These are phyloP conservation scores for Globisporangium megalacanthum DNA, from an alignment of 352 stramenopile species.

Conservation along the genomic window DNA sequence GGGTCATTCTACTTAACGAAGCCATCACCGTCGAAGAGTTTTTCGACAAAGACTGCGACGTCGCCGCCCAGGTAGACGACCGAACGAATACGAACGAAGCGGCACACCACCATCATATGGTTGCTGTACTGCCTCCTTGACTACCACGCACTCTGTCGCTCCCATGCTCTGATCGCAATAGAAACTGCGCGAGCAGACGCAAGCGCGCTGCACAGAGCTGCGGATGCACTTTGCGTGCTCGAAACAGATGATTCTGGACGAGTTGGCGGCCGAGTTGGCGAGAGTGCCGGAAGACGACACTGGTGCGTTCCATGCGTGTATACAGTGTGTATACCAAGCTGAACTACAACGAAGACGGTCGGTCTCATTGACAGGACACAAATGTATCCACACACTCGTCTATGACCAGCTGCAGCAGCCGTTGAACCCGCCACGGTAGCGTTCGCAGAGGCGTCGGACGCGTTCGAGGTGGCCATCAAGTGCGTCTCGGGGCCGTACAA, in stretches of 20 bases:
- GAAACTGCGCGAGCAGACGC: conserved; percentile 58
- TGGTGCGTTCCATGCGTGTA: background rate
- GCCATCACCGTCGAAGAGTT: conserved; percentile 18
- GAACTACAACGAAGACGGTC: background rate
- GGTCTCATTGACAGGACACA: background rate
- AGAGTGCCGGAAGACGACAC: conserved; percentile 29
- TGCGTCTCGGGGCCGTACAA: conserved; percentile 54
- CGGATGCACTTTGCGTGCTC: conserved; percentile 41
- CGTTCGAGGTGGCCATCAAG: conserved; percentile 46
- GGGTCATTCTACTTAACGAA: conserved; percentile 14
- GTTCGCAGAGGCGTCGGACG: conserved; percentile 19
- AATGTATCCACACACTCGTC: background rate
- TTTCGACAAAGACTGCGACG: conserved; percentile 16
- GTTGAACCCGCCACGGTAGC: conserved; percentile 8
- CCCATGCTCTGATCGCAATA: conserved; percentile 8
- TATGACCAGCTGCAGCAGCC: background rate
- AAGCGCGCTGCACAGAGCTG: conserved; percentile 37
- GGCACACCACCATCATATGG: background rate
- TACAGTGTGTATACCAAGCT: background rate
- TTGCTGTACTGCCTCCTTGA: background rate
- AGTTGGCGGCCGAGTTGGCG: conserved; percentile 56
- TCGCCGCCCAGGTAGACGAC: conserved; percentile 13
- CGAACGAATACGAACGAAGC: background rate
- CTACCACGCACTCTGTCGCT: background rate
- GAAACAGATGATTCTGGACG: conserved; percentile 49